Percentiles rank a stretch among this genome's conserved stretches.
phyloP scores from a whole-genome alignment of 2,329 filamentous ascomycete species.

The Akanthomyces lecanii region DNA sequence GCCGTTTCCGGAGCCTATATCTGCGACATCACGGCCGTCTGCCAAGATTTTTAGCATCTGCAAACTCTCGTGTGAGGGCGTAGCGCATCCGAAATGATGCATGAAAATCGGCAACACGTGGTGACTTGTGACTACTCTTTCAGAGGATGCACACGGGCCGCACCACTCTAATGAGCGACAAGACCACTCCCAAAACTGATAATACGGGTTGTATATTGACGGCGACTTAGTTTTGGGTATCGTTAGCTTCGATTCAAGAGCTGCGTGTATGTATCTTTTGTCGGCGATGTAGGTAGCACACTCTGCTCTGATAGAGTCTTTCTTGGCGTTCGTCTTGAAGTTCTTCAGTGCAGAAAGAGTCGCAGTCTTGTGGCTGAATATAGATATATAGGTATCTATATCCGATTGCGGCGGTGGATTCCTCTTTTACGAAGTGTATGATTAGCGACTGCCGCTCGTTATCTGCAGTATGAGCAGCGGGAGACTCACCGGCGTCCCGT shows the following conservation, averaged over 20 bases:
- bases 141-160: slow-evolving; percentile 52
- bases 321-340: slow-evolving; percentile 60
- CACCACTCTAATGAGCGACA: slow-evolving; percentile 62
- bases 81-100: slow-evolving; percentile 73
- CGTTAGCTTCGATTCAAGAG: slow-evolving; percentile 34
- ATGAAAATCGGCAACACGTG: slow-evolving; percentile 69
- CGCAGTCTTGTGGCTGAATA: slow-evolving; percentile 59
- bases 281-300: slow-evolving; percentile 53
- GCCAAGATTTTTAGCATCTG: slow-evolving; percentile 55
- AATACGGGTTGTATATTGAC: slow-evolving; percentile 57
- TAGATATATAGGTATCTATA: slow-evolving; percentile 60
- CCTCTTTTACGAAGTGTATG: slow-evolving; percentile 27
- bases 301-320: slow-evolving; percentile 54
- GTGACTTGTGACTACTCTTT: slow-evolving; percentile 53
- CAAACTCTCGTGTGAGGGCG: slow-evolving; percentile 63
- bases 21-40: slow-evolving; percentile 51
- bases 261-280: slow-evolving; percentile 48
- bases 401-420: slow-evolving; percentile 52
- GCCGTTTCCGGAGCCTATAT: slow-evolving; percentile 67
- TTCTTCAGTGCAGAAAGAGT: slow-evolving; percentile 59
- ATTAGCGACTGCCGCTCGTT: not conserved
- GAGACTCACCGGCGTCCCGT: slow-evolving; percentile 31
- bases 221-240: slow-evolving; percentile 44
- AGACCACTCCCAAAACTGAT: slow-evolving; percentile 63
- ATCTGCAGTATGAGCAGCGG: not conserved